Evolutionary conservation across 2,329 filamentous ascomycete species (phyloP), one percentile per base, ranked within the genome.

Genomic region (Hymenoscyphus linearis): DNA sequence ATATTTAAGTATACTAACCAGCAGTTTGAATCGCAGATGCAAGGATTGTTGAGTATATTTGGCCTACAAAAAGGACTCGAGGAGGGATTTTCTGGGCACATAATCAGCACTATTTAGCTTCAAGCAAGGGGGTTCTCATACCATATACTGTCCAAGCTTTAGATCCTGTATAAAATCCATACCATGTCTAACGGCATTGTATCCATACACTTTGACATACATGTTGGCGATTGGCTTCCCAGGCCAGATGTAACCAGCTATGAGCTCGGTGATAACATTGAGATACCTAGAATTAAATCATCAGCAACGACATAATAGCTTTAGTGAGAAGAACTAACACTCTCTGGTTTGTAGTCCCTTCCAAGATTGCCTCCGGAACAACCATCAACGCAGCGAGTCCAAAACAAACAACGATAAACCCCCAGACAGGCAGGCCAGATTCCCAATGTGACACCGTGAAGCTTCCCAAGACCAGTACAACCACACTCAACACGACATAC

Each of bases 201-300:
- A 88, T 56, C 85, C 85, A 68, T 87, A 90, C 64, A 85, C 88
- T 74, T 90, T 89, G 77, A 90, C 89, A 77, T 89, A 81, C 86
- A 90, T 90, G 81, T 89, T 87, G 55, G 86, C 86, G 65, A 90
- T 79, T 2, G 87, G 87, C 4, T 81, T 81, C 22, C 87, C 88
- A 14, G 59, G 64, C 58, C 87, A 81, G 78, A 89, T 86, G 73
- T 90, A 90, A 7, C 88, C 88, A 63, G 87, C 82, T 63, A 90
- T 82, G 68, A 87, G 88, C 70, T 89, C 86, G n/a, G 86, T 88
- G 62, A 90, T 74, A 27, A 90, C 85, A 66, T 91, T 91, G 37
- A 90, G 77, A 27, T 60, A 86, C 69, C 61, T 63, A 22, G 22
- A 58, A 52, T 54, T 6, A 14, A 22, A 18, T 22, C 13, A 54